These are phyloP conservation scores for Pittosporum tobira DNA, from an alignment of 129 eudicot species.

Conservation along the genomic window DNA sequence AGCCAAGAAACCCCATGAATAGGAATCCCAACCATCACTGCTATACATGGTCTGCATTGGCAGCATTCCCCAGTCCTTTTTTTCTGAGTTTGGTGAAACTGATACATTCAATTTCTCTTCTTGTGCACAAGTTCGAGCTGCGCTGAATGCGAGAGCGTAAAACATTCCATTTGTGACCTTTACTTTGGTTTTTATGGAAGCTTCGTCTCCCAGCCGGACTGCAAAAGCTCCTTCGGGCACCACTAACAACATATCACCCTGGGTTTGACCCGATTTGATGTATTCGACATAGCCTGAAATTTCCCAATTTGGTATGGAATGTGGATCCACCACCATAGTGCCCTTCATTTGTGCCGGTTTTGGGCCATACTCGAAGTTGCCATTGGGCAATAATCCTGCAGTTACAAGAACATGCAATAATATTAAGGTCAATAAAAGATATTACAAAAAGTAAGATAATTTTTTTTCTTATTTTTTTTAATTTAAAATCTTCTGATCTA, in stretches of 20 bases:
- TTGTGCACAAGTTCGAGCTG: conserved; percentile 80
- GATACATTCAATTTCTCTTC: conserved; percentile 63
- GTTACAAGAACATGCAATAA: background rate
- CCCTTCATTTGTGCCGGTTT: conserved; percentile 64
- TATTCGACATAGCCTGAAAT: conserved; percentile 67
- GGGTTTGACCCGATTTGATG: conserved; percentile 70
- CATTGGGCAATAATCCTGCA: conserved; percentile 70
- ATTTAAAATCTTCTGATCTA: too few relatives aligned
- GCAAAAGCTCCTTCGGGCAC: conserved; percentile 77
- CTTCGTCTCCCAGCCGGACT: conserved; percentile 63
- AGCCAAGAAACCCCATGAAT: conserved; percentile 73
- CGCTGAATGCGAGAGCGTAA: conserved; percentile 60
- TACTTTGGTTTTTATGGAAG: conserved; percentile 53
- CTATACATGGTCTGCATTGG: conserved; percentile 85
- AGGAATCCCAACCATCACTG: conserved; percentile 76
- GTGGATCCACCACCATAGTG: conserved; percentile 39
- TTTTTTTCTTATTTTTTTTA: background rate
- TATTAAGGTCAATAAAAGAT: background rate
- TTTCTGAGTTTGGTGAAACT: conserved; percentile 45
- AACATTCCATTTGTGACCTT: conserved; percentile 48
- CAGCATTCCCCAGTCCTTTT: conserved; percentile 49
- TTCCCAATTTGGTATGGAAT: conserved; percentile 68
- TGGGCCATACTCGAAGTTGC: conserved; percentile 67
- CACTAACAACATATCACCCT: conserved; percentile 77
- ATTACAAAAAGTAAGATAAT: background rate